These are phyloP conservation scores for Calonectria henricotiae DNA, from an alignment of 2,329 filamentous ascomycete species.

Conservation along the genomic window DNA sequence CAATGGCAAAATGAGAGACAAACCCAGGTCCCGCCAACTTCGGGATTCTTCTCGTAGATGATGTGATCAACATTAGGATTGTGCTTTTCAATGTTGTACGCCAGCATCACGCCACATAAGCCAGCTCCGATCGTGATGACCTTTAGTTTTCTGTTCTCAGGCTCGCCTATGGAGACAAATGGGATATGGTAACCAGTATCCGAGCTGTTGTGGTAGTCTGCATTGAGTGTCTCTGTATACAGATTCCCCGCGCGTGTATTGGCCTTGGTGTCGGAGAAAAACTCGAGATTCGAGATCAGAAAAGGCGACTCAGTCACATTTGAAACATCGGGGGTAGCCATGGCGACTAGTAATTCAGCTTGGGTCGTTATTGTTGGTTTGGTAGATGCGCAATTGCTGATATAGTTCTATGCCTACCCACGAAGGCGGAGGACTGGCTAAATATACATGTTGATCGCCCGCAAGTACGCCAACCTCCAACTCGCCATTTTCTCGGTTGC, in stretches of 20 bases:
- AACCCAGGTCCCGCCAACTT: slow-evolving; percentile 10
- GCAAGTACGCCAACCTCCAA: neutral
- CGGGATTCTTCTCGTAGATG: slow-evolving; percentile 11
- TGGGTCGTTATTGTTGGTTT: neutral
- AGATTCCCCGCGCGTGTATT: slow-evolving; percentile 5
- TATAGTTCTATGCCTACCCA: no score
- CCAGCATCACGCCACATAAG: neutral
- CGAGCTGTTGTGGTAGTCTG: neutral
- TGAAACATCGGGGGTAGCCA: neutral
- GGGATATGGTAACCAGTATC: slow-evolving; percentile 2
- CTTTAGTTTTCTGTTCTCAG: neutral
- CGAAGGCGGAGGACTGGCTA: neutral
- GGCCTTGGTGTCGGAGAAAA: slow-evolving; percentile 2
- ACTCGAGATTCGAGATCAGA: neutral
- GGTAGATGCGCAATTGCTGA: neutral
- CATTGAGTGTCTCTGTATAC: neutral
- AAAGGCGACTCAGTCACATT: neutral
- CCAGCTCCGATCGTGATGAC: slow-evolving; percentile 3
- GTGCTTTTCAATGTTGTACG: slow-evolving; percentile 11
- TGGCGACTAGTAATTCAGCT: neutral
- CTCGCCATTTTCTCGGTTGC: neutral
- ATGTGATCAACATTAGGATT: neutral
- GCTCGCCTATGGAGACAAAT: slow-evolving; percentile 1
- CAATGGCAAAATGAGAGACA: neutral
- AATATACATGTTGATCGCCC: neutral